These are phyloP conservation scores for Lipomyces anomalus DNA, from an alignment of 805 yeast species.

Conservation along the genomic window DNA sequence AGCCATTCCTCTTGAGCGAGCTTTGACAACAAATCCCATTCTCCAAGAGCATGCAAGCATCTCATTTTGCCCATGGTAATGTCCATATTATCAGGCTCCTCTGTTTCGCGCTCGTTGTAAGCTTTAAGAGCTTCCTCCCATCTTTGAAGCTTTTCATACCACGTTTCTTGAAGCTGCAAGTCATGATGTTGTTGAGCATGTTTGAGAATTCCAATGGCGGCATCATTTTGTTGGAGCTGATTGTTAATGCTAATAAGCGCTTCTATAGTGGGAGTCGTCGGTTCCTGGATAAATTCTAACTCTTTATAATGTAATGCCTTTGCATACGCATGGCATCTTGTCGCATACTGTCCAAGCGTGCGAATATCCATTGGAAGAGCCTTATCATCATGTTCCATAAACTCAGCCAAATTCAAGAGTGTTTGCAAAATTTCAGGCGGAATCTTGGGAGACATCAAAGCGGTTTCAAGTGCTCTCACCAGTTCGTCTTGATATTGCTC, in stretches of 20 bases:
- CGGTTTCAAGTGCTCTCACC: conserved; percentile 76
- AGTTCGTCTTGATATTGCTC: conserved; percentile 86
- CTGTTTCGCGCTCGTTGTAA: conserved; percentile 66
- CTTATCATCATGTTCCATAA: conserved; percentile 95
- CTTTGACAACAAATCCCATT: conserved; percentile 89
- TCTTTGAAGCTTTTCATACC: conserved; percentile 94
- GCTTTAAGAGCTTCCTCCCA: conserved; percentile 98
- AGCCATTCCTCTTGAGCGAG: conserved; percentile 85
- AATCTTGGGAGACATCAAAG: conserved; percentile 81
- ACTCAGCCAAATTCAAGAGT: conserved; percentile 82
- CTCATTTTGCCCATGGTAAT: conserved; percentile 97
- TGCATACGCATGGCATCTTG: conserved; percentile 94
- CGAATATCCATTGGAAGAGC: conserved; percentile 88
- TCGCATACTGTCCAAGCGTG: conserved; percentile 87
- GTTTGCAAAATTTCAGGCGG: conserved; percentile 96
- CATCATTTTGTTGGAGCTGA: conserved; percentile 92
- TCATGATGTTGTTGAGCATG: conserved; percentile 78
- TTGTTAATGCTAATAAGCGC: conserved; percentile 87
- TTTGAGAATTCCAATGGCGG: conserved; percentile 93
- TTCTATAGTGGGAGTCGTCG: conserved; percentile 86
- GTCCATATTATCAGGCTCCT: conserved; percentile 60
- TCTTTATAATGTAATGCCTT: conserved; percentile 96
- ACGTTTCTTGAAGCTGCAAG: conserved; percentile 86
- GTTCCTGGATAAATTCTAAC: conserved; percentile 87
- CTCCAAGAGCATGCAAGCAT: conserved; percentile 96